These are phyloP conservation scores for Pyricularia sp. DNA, from an alignment of 2,329 filamentous ascomycete species.

Conservation along the genomic window DNA sequence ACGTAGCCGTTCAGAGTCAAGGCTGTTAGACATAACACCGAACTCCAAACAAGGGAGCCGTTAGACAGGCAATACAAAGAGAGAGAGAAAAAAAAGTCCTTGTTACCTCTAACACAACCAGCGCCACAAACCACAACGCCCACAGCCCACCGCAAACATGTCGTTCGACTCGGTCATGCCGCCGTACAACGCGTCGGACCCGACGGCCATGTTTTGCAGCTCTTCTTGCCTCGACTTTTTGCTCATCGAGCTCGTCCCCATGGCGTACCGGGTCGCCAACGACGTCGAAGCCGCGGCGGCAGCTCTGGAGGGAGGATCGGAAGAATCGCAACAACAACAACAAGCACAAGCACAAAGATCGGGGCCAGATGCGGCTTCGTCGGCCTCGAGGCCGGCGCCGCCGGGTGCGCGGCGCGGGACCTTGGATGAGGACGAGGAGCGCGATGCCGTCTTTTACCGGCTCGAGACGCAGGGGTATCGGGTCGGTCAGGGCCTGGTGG, in stretches of 20 bases:
- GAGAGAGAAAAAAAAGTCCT: neutral
- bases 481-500: constrained; percentile 82
- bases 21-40: neutral
- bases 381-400: constrained; percentile 5
- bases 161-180: constrained; percentile 60
- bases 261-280: constrained; percentile 75
- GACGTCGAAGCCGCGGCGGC: constrained; percentile 48
- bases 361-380: neutral
- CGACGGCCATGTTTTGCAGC: constrained; percentile 60
- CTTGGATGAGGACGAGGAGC: constrained; percentile 65
- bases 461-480: constrained; percentile 79
- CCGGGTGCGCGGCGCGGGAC: constrained; percentile 8
- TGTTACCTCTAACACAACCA: neutral
- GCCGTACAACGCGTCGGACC: constrained; percentile 59
- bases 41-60: neutral
- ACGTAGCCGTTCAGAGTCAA: neutral
- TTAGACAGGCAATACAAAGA: neutral
- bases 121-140: neutral
- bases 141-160: constrained; percentile 32
- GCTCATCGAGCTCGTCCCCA: constrained; percentile 89
- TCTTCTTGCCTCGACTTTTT: constrained; percentile 86
- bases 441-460: constrained; percentile 74
- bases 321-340: constrained; percentile 17
- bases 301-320: constrained; percentile 17
- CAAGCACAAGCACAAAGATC: neutral